phyloP scores from a whole-genome alignment of 202 grass and related monocot genomes.

The Cymbopogon flexuosus region DNA sequence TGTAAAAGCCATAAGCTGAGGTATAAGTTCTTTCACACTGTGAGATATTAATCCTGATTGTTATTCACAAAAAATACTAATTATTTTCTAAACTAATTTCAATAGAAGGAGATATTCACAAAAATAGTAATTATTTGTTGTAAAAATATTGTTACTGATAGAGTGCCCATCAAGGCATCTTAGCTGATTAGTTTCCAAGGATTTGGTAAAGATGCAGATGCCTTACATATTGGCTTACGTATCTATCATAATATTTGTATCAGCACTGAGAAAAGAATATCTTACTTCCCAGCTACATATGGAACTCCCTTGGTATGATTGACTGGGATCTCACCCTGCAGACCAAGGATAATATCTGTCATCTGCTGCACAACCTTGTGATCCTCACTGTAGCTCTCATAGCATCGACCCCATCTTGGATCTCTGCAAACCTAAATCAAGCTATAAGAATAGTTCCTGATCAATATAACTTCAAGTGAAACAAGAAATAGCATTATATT shows the following conservation, averaged over 20 bases:
- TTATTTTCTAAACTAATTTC: constrained; percentile 7
- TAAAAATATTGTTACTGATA: constrained; percentile 2
- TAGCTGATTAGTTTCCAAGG: constrained; percentile 10
- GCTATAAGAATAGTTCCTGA: constrained; percentile 32
- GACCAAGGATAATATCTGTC: constrained; percentile 91
- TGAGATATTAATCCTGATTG: not conserved
- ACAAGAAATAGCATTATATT: constrained; percentile 4
- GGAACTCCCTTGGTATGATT: constrained; percentile 85
- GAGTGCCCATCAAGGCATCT: constrained; percentile 5
- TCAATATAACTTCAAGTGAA: constrained; percentile 20
- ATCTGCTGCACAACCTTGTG: constrained; percentile 81
- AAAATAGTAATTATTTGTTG: constrained; percentile 9
- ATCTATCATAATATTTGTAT: constrained; percentile 7
- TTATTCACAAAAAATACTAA: not conserved
- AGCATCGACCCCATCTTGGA: constrained; percentile 95
- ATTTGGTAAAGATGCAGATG: constrained; percentile 3
- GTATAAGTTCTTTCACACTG: constrained; percentile 9
- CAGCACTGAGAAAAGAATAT: constrained; percentile 28
- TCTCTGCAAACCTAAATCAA: constrained; percentile 87
- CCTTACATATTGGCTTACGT: constrained; percentile 8
- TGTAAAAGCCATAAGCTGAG: constrained; percentile 46
- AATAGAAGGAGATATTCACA: not conserved
- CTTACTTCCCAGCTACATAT: constrained; percentile 92
- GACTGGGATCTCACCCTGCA: constrained; percentile 82
- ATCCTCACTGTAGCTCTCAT: constrained; percentile 95